Evolutionary conservation across 768 basidiomycete species (phyloP).

Genomic region (Termitomyces sp.): DNA sequence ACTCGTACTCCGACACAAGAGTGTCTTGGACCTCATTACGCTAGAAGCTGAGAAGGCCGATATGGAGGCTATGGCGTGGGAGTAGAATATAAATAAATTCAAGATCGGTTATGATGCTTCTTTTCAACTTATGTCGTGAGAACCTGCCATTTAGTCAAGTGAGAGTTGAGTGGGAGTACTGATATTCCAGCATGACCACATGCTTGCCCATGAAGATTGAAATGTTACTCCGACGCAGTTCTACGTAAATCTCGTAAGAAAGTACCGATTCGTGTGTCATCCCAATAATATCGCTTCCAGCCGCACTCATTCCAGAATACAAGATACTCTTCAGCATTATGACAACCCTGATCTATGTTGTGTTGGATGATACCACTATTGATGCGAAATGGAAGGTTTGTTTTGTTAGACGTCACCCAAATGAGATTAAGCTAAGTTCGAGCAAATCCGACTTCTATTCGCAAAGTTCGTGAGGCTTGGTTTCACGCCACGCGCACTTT

Average conservation of each 20-base stretch:
- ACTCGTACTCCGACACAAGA: not conserved
- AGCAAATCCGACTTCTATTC: too few species aligned
- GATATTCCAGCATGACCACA: not conserved
- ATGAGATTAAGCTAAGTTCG: too few species aligned
- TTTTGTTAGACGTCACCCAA: too few species aligned
- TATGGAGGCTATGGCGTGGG: conserved; percentile 3
- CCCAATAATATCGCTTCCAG: too few species aligned
- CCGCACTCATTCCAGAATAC: not conserved
- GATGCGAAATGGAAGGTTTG: too few species aligned
- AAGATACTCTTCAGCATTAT: not conserved
- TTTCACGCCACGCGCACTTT: too few species aligned
- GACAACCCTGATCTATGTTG: not conserved
- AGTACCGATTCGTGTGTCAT: too few species aligned
- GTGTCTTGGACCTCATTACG: not conserved
- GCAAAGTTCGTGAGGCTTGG: too few species aligned
- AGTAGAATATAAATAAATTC: not conserved
- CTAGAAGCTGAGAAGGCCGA: conserved; percentile 8
- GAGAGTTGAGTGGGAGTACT: not conserved
- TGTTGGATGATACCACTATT: not conserved
- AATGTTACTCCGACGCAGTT: too few species aligned
- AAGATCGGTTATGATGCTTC: not conserved
- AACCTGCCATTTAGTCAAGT: not conserved
- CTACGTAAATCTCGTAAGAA: too few species aligned
- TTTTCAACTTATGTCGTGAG: too few species aligned
- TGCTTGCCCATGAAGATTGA: too few species aligned